phyloP scores from a whole-genome alignment of 805 yeast species.

The Kodamaea leandrae region DNA sequence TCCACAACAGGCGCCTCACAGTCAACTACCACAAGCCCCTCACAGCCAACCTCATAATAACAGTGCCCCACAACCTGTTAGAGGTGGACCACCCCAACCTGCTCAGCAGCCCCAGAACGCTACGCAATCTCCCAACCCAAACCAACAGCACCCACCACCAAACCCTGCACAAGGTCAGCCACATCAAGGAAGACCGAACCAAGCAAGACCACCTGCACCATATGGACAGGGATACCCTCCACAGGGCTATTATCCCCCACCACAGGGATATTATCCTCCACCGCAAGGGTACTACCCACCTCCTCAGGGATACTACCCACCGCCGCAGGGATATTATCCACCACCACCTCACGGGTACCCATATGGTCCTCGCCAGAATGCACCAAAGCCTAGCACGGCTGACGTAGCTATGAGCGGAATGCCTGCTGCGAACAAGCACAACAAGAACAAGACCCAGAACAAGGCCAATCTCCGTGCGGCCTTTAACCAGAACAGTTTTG shows the following conservation, averaged over 20 bases:
- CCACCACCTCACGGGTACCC: slow-evolving; percentile 17
- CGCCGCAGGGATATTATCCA: slow-evolving; percentile 15
- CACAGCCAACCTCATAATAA: slow-evolving; percentile 1
- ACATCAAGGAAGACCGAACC: slow-evolving; percentile 9
- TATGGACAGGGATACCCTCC: slow-evolving; percentile 3
- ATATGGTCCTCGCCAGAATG: slow-evolving; percentile 9
- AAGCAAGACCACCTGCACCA: slow-evolving; percentile 4
- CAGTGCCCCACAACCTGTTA: too few relatives aligned
- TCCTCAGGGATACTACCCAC: slow-evolving; percentile 12
- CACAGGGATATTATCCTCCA: slow-evolving; percentile 12
- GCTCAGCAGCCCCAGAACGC: slow-evolving; percentile 8
- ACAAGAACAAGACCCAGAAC: slow-evolving; percentile 43
- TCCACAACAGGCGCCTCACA: slow-evolving; percentile 14
- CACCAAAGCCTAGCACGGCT: slow-evolving; percentile 33
- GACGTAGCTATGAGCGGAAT: slow-evolving; percentile 44
- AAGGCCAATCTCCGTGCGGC: slow-evolving; percentile 63
- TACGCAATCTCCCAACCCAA: slow-evolving; percentile 3
- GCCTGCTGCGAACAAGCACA: slow-evolving; percentile 42
- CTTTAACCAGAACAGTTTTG: slow-evolving; percentile 64
- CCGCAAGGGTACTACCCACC: slow-evolving; percentile 15
- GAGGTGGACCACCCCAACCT: slow-evolving; percentile 11
- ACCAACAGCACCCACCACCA: neutral
- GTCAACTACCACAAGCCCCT: slow-evolving; percentile 5
- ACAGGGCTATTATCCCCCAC: slow-evolving; percentile 8
- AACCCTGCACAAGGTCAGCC: slow-evolving; percentile 5